A percentile compares a stretch with the other conserved stretches of the same genome.
Conservation (phyloP, 257 asterid species). For the Marsdenia floribunda region DNA sequence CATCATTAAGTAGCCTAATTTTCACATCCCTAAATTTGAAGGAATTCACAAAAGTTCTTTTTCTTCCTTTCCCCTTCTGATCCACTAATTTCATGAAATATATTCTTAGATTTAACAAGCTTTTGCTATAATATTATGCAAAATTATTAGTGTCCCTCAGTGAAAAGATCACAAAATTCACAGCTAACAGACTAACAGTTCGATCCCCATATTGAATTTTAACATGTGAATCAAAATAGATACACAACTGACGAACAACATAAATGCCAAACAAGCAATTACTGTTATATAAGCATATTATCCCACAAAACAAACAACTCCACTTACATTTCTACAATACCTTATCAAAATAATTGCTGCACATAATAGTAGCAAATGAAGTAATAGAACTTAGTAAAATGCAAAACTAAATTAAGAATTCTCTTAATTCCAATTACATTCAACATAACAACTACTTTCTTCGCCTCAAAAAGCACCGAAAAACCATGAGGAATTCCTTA, state of each 20-base stretch:
- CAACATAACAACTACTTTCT: background rate
- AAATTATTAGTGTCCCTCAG: background rate
- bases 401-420: background rate
- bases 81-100: background rate
- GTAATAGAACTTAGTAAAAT: background rate
- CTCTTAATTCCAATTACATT: background rate
- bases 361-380: background rate
- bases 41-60: too few relatives aligned
- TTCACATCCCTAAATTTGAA: too few relatives aligned
- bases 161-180: background rate
- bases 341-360: background rate
- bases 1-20: background rate
- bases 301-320: background rate
- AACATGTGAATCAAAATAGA: background rate
- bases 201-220: background rate
- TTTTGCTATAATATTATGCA: background rate
- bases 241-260: background rate
- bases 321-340: background rate
- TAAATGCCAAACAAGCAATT: background rate
- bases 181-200: background rate
- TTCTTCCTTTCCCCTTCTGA: too few relatives aligned
- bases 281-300: background rate
- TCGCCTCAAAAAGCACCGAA: background rate
- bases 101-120: background rate
- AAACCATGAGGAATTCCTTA: background rate